Base-by-base conservation (phyloP, 2,329 filamentous ascomycete species). In the Tolypocladium tropicale region DNA sequence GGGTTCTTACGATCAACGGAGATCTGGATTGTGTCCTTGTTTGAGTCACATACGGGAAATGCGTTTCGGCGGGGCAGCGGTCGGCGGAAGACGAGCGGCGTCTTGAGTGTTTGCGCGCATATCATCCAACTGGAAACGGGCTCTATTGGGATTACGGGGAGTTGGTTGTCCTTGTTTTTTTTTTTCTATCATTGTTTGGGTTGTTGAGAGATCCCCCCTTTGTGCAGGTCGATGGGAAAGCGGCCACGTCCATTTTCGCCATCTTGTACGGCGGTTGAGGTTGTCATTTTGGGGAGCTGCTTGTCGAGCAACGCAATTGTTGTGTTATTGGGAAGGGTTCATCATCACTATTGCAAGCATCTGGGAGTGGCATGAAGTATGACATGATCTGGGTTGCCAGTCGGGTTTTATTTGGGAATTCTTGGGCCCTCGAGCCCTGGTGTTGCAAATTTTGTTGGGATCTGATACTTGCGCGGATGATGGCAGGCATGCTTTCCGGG, bases 1-100 rank as follows among this genome's bases (percentile, higher is more conserved):
- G 65, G 62, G 64, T 67, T 64, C 62, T 65, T 67, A 65, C 63
- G 63, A 64, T 59, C 66, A 67, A 63, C 60, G 68, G 65, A 61
- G 61, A 61, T 61, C 53, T 57, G 57, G 58, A 64, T 51, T 57
- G 66, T 69, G 66, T 67, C 66, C 64, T 68, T 75, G 71, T 71
- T 69, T 67, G 68, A 62, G 67, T 69, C 64, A 65, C 64, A 66
- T 67, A 68, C 64, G 67, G 65, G 63, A 65, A 65, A 63, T 61
- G 46, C 46, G 62, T 60, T 65, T 64, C 61, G 64, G 63, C 60
- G 63, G 62, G 64, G 64, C 56, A 60, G 67, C 63, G 66, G 69
- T 66, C 63, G 65, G 67, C 62, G 61, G n/a, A 63, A 69, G 67
- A 70, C 59, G 64, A 71, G 67, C 65, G 68, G 65, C 68, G 63